phyloP scores from a whole-genome alignment of 2,329 filamentous ascomycete species.

The Sporothrix luriei region DNA sequence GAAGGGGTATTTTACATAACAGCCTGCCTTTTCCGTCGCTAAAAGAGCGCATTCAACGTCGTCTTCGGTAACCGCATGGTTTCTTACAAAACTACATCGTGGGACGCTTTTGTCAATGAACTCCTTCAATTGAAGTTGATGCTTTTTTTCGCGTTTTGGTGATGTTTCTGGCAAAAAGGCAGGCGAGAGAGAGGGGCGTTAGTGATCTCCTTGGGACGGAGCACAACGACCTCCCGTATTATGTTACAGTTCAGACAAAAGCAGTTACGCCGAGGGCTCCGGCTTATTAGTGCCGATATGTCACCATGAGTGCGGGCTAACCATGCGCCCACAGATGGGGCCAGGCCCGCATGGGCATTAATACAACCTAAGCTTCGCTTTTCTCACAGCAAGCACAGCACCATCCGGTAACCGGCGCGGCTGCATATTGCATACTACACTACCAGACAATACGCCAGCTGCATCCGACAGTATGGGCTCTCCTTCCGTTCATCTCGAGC shows the following conservation, averaged over 20 bases:
- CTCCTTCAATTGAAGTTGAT: too few species aligned
- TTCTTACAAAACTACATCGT: not conserved
- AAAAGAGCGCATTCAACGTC: not conserved
- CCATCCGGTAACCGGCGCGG: not conserved
- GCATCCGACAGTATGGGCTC: not conserved
- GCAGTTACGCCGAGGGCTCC: not conserved
- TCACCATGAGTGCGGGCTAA: not conserved
- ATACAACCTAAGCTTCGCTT: not conserved
- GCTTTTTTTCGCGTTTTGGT: not conserved
- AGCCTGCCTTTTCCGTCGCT: not conserved
- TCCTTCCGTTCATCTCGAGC: not conserved
- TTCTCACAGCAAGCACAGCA: constrained; percentile 2
- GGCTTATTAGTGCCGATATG: constrained; percentile 27
- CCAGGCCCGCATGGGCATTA: not conserved
- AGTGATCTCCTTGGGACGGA: too few species aligned
- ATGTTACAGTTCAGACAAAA: not conserved
- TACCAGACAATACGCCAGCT: not conserved
- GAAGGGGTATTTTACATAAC: not conserved
- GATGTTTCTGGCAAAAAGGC: not conserved
- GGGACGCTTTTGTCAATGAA: too few species aligned
- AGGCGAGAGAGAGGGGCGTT: too few species aligned
- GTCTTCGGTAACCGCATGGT: not conserved
- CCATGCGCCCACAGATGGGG: too few species aligned
- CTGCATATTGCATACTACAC: too few species aligned
- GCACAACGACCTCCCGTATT: too few species aligned